Evolutionary conservation across 2,329 filamentous ascomycete genomes (phyloP).

Genomic region (Aphanocladium album): DNA sequence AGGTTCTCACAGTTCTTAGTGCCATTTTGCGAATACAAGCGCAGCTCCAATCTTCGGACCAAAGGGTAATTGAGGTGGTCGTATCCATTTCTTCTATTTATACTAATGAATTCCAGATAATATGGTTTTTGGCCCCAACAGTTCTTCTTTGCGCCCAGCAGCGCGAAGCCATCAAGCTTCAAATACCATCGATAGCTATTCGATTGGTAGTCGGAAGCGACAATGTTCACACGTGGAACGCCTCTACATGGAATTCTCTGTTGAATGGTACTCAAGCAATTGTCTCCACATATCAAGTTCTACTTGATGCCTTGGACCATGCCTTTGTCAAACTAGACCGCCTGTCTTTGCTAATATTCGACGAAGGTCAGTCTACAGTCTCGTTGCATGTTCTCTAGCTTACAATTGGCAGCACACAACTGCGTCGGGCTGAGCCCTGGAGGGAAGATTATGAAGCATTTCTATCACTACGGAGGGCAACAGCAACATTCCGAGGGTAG

Average conservation of each 20-base stretch:
- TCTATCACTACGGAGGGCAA: conserved; percentile 54
- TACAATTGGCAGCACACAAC: conserved; percentile 59
- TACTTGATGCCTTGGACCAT: conserved; percentile 69
- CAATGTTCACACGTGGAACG: conserved; percentile 68
- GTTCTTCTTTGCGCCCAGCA: conserved; percentile 65
- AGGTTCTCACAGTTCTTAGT: conserved; percentile 33
- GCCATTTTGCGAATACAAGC: conserved; percentile 62
- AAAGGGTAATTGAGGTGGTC: conserved; percentile 46
- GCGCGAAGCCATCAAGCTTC: conserved; percentile 50
- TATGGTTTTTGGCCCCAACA: conserved; percentile 73
- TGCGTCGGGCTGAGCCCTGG: conserved; percentile 60
- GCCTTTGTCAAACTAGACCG: conserved; percentile 63
- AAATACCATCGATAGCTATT: conserved; percentile 55
- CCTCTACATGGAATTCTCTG: conserved; percentile 60
- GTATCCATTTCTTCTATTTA: not conserved
- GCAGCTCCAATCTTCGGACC: conserved; percentile 52
- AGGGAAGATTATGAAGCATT: conserved; percentile 65
- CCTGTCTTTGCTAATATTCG: conserved; percentile 69
- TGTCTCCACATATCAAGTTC: conserved; percentile 70
- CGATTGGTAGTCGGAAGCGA: conserved; percentile 63
- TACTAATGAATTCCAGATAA: conserved; percentile 36
- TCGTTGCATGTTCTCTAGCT: not conserved
- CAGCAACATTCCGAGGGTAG: conserved; percentile 20
- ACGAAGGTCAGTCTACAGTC: conserved; percentile 58
- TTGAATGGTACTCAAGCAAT: conserved; percentile 64